These are phyloP conservation scores for Beauveria sp. DNA, from an alignment of 2,329 filamentous ascomycete genomes.

Conservation along the genomic window DNA sequence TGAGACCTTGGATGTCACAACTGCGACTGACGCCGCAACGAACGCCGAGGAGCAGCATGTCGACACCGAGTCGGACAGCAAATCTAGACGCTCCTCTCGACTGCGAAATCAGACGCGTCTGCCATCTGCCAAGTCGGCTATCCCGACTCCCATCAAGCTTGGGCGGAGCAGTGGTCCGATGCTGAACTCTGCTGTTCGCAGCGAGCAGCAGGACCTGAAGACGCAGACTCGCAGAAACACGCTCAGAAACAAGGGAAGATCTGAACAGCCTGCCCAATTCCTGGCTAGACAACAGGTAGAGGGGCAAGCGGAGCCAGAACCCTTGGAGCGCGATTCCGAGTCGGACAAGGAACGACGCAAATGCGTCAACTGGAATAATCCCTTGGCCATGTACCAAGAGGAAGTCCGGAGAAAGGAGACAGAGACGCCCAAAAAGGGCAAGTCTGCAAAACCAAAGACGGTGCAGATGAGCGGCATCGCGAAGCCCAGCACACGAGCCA, in stretches of 20 bases:
- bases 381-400: conserved; percentile 23
- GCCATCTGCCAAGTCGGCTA: conserved; percentile 23
- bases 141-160: conserved; percentile 28
- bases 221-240: conserved; percentile 26
- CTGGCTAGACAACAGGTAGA: conserved; percentile 24
- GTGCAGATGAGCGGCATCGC: conserved; percentile 20
- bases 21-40: background rate
- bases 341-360: conserved; percentile 19
- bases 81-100: conserved; percentile 26
- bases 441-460: conserved; percentile 7
- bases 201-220: conserved; percentile 25
- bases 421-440: conserved; percentile 14
- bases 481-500: conserved; percentile 19
- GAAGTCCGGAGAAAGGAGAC: conserved; percentile 16
- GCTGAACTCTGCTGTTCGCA: conserved; percentile 20
- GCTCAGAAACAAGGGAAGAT: conserved; percentile 27
- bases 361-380: conserved; percentile 28
- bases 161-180: conserved; percentile 17
- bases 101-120: conserved; percentile 18
- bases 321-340: conserved; percentile 12
- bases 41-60: conserved; percentile 12
- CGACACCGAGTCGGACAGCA: conserved; percentile 14
- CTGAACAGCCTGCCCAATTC: conserved; percentile 27
- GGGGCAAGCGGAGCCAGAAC: conserved; percentile 16
- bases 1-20: background rate